Percentiles rank a stretch among this genome's conserved stretches.
Conservation (phyloP, 352 stramenopile species). For the Ochromonadaceae sp. region DNA sequence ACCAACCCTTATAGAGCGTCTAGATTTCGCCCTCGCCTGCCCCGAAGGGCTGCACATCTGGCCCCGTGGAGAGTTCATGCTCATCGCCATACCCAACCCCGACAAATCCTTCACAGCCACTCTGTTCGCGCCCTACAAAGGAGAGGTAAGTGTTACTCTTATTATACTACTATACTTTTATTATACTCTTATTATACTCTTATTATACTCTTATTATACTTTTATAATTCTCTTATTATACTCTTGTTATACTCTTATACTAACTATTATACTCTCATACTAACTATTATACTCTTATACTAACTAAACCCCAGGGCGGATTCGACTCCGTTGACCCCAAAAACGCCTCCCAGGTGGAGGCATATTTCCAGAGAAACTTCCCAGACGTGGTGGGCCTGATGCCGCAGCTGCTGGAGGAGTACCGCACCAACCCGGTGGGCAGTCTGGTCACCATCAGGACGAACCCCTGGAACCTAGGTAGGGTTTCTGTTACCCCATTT, state of each 20-base stretch:
- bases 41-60: conserved; percentile 36
- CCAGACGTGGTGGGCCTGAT: conserved; percentile 25
- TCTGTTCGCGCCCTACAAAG: conserved; percentile 26
- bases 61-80: conserved; percentile 33
- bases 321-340: background rate
- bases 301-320: too few species aligned
- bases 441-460: conserved; percentile 27
- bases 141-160: conserved; percentile 11
- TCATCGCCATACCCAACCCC: conserved; percentile 34
- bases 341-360: conserved; percentile 5
- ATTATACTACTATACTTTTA: too few species aligned
- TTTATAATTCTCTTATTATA: too few species aligned
- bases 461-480: conserved; percentile 25
- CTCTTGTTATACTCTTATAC: too few species aligned
- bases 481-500: background rate
- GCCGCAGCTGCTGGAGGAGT: conserved; percentile 25
- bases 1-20: too few species aligned
- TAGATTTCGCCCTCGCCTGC: too few species aligned
- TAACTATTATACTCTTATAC: too few species aligned
- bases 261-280: too few species aligned
- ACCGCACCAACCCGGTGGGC: conserved; percentile 24
- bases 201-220: too few species aligned
- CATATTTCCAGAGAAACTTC: conserved; percentile 30
- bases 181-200: too few species aligned
- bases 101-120: conserved; percentile 35